Evolutionary conservation across 139 green algal species (phyloP), one percentile per base, ranked within the genome.

Genomic region (Pycnococcus provasolii): DNA sequence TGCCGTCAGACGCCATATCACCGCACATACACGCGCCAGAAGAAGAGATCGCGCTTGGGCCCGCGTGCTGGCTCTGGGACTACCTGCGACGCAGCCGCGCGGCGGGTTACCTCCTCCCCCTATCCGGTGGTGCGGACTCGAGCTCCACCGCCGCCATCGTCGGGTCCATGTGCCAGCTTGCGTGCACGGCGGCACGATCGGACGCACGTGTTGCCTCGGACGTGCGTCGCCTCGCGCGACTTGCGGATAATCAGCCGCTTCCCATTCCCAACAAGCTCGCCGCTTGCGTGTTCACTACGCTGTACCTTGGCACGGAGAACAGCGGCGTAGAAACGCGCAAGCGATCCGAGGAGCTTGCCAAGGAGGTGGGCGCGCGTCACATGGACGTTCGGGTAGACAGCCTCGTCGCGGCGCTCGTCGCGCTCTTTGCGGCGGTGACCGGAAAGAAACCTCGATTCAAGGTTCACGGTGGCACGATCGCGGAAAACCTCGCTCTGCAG

Each of bases 1-100:
- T 26, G 26, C 26, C 26, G 26, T 26, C 26, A 26, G 47, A 68
- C 3, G 45, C 42, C 9, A 15, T 41, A 53, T 47, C 46, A 13
- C 68, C 15, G 4, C 40, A 41, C 44, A 60, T 58, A 42, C 81
- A 86, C 45, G 1, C 3, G 0, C 80, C 83, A 1, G 86, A 95
- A 68, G 88, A 97, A 73, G 93, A 99, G 80, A 96, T 99, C 72
- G 90, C 86, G 1, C 78, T 84, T 15, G 90, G 93, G 2, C 93
- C 93, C 6, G 93, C 90, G 41, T 92, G 83, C 68, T 99, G 93
- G 93, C 81, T 99, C 62, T 99, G 93, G 93, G 93, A 99, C 80
- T 99, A 99, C 72, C 65, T 94, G 52, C 48, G 85, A 13, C 82
- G 89, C 13, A 88, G 75, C 9, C 89, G 88, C 1, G 92, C 87